Percentiles rank a stretch among this genome's conserved stretches.
phyloP scores from a whole-genome alignment of 2,329 filamentous ascomycete species.

The Scedosporium boydii region DNA sequence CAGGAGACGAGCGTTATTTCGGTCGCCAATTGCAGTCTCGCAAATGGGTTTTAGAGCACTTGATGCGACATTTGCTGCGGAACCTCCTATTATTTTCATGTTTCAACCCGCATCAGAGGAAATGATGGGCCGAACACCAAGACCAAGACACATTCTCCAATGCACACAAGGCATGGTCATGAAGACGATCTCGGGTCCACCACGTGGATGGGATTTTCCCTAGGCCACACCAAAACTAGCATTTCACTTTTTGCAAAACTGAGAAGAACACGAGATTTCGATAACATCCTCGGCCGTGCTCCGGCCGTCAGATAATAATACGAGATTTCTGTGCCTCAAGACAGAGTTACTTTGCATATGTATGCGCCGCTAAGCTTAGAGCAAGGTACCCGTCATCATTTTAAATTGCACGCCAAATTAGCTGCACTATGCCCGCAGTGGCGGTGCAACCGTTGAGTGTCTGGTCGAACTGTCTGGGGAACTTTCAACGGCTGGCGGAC shows the following conservation, averaged over 20 bases:
- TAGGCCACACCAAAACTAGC: too few species aligned
- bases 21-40: not conserved
- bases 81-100: not conserved
- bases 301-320: not conserved
- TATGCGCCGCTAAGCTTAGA: not conserved
- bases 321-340: too few species aligned
- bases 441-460: not conserved
- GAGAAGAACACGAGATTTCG: not conserved
- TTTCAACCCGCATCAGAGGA: not conserved
- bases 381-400: not conserved
- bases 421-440: not conserved
- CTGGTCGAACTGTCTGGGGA: too few species aligned
- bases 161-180: not conserved
- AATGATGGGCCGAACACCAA: not conserved
- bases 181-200: not conserved
- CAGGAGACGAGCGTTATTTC: not conserved
- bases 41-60: not conserved
- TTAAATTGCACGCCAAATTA: constrained; percentile 1
- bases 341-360: not conserved
- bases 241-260: not conserved
- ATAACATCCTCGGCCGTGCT: not conserved
- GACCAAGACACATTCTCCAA: not conserved
- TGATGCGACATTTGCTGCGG: not conserved
- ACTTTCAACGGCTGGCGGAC: too few species aligned
- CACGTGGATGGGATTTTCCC: not conserved